Evolutionary conservation across 148 eudicot genomes (phyloP), one percentile per base, ranked within the genome.

Genomic region (Rhododendron simsii): DNA sequence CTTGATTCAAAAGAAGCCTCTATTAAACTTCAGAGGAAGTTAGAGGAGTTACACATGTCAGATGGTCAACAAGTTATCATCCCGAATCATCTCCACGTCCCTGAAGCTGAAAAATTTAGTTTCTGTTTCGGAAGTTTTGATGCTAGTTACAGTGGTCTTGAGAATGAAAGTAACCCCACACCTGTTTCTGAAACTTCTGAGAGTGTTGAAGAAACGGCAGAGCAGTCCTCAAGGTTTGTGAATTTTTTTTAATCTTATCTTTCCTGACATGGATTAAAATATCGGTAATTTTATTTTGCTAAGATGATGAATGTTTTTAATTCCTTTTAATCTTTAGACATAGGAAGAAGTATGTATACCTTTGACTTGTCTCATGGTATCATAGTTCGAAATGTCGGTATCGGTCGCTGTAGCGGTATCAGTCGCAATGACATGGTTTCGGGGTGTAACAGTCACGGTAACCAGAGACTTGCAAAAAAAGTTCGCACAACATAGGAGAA

Each of bases 91-190:
- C 92, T 95, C 44, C 98, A 91, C 89, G 94, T 95, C 26, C 98
- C 98, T 82, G 98, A 94, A 82, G 88, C 91, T 89, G 95, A 93
- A 82, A 94, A 94, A 84, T 85, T 94, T 69, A 91, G 94, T 79
- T 91, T 96, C 82, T 91, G 91, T 87, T 96, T 96, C 87, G 98
- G 98, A 89, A 96, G 98, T 89, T 96, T 96, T 90, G 98, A 92
- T 88, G 87, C 92, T 77, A 89, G 88, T 87, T 90, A 77, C 33
- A 84, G 79, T 87, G 90, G 81, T 76, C 84, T 86, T 74, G 90
- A 88, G 84, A 89, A 75, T 57, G 91, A 89, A n/a, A 88, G 86
- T 87, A 87, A 81, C 87, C 71, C 84, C 44, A 21, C 93, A 85
- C 67, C 90, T 51, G 23, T 83, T 85, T 88, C 92, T 87, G 96